Percentiles rank a stretch among this genome's conserved stretches.
Evolutionary conservation across 129 eudicot genomes (phyloP).

Genomic region (Smallanthus sonchifolius): DNA sequence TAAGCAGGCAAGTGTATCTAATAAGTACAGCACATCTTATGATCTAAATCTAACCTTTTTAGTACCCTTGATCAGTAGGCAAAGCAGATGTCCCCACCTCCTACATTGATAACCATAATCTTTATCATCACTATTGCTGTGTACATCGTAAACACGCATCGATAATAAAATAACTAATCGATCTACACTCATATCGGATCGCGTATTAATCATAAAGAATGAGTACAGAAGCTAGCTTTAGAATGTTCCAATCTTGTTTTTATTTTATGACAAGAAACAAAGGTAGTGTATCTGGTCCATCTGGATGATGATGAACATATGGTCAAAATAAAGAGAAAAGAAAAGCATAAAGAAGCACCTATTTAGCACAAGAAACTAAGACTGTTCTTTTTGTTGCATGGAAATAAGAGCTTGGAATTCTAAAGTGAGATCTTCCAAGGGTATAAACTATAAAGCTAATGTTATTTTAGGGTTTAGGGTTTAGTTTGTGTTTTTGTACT

Average conservation of each 20-base stretch:
- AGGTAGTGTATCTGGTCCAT: constrained; percentile 26
- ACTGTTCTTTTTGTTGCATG: constrained; percentile 57
- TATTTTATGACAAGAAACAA: constrained; percentile 6
- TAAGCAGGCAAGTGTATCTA: constrained; percentile 39
- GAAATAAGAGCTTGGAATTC: constrained; percentile 81
- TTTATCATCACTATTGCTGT: background rate
- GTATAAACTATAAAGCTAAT: constrained; percentile 48
- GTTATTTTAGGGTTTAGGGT: constrained; percentile 39
- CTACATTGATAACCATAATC: background rate
- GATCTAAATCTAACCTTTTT: constrained; percentile 22
- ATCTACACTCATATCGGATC: constrained; percentile 27
- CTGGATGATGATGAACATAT: constrained; percentile 12
- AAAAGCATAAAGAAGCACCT: constrained; percentile 58
- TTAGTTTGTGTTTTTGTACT: constrained; percentile 31
- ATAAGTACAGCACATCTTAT: constrained; percentile 35
- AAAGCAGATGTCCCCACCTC: background rate
- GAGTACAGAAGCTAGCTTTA: constrained; percentile 39
- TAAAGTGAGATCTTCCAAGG: constrained; percentile 71
- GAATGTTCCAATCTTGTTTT: constrained; percentile 43
- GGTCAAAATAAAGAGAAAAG: constrained; percentile 39
- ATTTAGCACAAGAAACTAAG: constrained; percentile 36
- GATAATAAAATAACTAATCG: background rate
- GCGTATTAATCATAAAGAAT: constrained; percentile 29
- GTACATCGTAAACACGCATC: background rate
- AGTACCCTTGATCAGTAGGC: constrained; percentile 7